phyloP scores from a whole-genome alignment of 257 asterid species.

The Eucommia ulmoides region DNA sequence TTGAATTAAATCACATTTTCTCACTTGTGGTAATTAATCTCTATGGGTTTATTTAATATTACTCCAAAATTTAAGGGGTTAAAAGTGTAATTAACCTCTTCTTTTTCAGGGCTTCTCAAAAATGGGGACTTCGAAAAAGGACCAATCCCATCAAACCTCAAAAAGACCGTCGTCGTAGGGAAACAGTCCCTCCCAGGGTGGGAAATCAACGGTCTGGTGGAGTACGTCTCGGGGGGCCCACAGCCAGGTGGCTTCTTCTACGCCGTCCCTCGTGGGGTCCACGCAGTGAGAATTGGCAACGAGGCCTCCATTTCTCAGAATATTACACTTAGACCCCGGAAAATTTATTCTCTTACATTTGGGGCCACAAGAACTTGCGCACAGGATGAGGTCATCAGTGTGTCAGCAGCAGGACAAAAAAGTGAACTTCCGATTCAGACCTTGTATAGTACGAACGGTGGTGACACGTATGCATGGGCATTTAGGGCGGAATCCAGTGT shows the following conservation, averaged over 20 bases:
- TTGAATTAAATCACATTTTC: background rate
- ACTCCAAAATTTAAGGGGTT: background rate
- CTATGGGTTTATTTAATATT: background rate
- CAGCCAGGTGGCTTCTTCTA: slow-evolving; percentile 66
- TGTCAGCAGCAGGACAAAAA: slow-evolving; percentile 38
- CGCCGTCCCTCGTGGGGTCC: slow-evolving; percentile 56
- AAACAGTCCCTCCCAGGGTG: slow-evolving; percentile 62
- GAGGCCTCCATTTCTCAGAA: slow-evolving; percentile 55
- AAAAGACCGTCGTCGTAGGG: slow-evolving; percentile 49
- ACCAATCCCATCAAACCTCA: slow-evolving; percentile 38
- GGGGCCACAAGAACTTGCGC: slow-evolving; percentile 79
- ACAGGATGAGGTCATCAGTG: slow-evolving; percentile 49
- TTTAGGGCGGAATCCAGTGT: slow-evolving; percentile 37
- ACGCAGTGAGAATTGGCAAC: slow-evolving; percentile 62
- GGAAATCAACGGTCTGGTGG: slow-evolving; percentile 54
- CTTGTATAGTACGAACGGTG: slow-evolving; percentile 55
- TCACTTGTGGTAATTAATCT: background rate
- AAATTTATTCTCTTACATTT: slow-evolving; percentile 38
- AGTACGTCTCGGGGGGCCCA: slow-evolving; percentile 64
- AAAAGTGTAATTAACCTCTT: background rate
- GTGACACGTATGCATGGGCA: slow-evolving; percentile 79
- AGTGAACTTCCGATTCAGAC: slow-evolving; percentile 67
- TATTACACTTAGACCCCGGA: slow-evolving; percentile 28
- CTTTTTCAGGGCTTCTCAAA: slow-evolving; percentile 30
- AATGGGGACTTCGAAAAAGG: slow-evolving; percentile 67